Evolutionary conservation across 805 yeast genomes (phyloP).

Genomic region (Nakazawaea populi): DNA sequence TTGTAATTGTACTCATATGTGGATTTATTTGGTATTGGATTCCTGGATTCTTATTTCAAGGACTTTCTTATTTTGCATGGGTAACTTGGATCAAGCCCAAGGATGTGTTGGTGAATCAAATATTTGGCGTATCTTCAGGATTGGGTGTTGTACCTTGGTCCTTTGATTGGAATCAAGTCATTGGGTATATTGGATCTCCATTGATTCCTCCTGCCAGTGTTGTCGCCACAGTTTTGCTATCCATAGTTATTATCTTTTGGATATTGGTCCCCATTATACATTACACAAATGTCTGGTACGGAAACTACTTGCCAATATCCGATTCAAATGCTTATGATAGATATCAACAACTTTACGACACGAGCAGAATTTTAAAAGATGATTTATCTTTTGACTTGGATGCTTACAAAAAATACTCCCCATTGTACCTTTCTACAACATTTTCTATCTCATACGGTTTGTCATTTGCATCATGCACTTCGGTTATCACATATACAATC

Average conservation of each 20-base stretch:
- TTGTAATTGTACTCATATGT: constrained; percentile 31
- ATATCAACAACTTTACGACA: constrained; percentile 43
- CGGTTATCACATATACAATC: constrained; percentile 51
- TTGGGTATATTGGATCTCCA: constrained; percentile 43
- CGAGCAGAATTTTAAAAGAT: constrained; percentile 37
- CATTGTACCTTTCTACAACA: constrained; percentile 54
- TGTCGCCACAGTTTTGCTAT: constrained; percentile 35
- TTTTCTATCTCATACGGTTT: constrained; percentile 56
- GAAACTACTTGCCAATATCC: constrained; percentile 54
- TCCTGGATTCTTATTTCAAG: constrained; percentile 56
- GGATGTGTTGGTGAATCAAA: constrained; percentile 53
- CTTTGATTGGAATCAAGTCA: constrained; percentile 64
- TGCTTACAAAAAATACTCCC: constrained; percentile 54
- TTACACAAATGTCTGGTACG: constrained; percentile 50
- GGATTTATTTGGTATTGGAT: constrained; percentile 52
- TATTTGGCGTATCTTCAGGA: constrained; percentile 59
- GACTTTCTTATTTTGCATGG: constrained; percentile 55
- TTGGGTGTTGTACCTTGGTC: constrained; percentile 61
- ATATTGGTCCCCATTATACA: constrained; percentile 48
- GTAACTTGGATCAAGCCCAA: constrained; percentile 63
- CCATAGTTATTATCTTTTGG: constrained; percentile 47
- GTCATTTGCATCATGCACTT: constrained; percentile 57
- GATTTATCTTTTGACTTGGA: constrained; percentile 36
- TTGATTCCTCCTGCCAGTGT: constrained; percentile 55
- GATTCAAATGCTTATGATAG: constrained; percentile 45